Base-by-base conservation (phyloP, 768 basidiomycete species). In the Termitomyces sp. region DNA sequence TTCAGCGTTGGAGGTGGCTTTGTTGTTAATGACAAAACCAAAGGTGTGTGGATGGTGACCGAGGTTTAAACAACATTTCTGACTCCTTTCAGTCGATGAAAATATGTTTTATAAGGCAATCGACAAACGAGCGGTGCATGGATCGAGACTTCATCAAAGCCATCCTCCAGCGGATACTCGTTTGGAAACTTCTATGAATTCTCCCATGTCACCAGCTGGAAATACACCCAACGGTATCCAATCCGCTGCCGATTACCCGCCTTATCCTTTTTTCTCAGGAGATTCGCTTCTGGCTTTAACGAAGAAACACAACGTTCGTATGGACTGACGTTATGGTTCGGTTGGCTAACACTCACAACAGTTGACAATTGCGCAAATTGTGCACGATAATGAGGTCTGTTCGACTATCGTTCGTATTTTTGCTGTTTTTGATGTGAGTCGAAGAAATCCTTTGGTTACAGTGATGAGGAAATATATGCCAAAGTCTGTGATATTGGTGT, bases 1-100 rank as follows among this genome's bases (percentile, higher is more conserved):
- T 97, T 92, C 68, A 92, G 90, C 55, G 93, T 97, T 50, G 93
- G 94, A 2, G 94, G 94, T 45, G 94, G 94, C 2, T 97, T 96
- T 68, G 94, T 96, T 3, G 93, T 97, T 26, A 97, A 97, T 65
- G 91, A 94, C 41, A 90, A 93, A 69, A 97, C 94, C 1, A 88
- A 94, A 78, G 86, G 90, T 87, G 10, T 29, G 66, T 49, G 5
- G 33, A 12, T 28, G 28, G 9, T 39, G 3, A 16, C 24, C 12
- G 18, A n/a, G n/a, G n/a, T 5, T 20, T 4, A 29, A 18, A 10
- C 26, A 42, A 45, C 24, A 39, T 22, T 9, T 10, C 39, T 13
- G 31, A 56, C 51, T 52, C 36, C 13, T 49, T 6, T 51, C 48
- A 90, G 92, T 87, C 55, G 93, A 93, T 64, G 95, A 98, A 74